Base-by-base conservation (phyloP, 768 basidiomycete species). In the Gymnopilus dilepis region DNA sequence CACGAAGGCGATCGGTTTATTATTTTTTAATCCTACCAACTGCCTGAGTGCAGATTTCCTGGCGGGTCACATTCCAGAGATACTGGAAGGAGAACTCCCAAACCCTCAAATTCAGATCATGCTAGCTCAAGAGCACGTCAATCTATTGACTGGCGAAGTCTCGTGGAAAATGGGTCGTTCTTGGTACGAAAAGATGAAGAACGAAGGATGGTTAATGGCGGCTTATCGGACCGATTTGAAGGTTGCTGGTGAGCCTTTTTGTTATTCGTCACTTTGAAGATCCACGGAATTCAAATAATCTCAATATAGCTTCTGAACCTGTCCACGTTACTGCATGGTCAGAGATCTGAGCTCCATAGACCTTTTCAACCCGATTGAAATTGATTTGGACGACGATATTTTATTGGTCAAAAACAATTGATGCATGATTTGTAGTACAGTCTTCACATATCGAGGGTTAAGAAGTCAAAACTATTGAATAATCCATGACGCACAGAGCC, bases 141-240 rank as follows among this genome's bases (percentile, higher is more conserved):
- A 70, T 42, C 21, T 65, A 28, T 42, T 41, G 4, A 45, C 54
- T 21, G 60, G 61, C 24, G 56, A 56, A 17, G 51, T 68, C 2
- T 52, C 60, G 17, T 70, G 69, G 69, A 68, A 63, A 55, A 64
- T 68, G 62, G 64, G 63, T 12, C 63, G 60, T 63, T 41, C 52
- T 56, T 68, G 69, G 64, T 62, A 61, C 41, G 58, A 61, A 53
- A 73, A 54, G 48, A 67, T 64, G 66, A 68, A 57, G 58, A 45
- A 41, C 22, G 67, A 70, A 47, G 53, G 54, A 5, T 68, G 66
- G 67, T 60, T 42, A 24, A 62, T 68, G 67, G 59, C 62, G n/a
- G 65, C 57, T 6, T 69, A 63, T 47, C 45, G 65, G 1, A 62
- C 68, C 17, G 66, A 68, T 59, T 54, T 64, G n/a, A 31, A 24